Evolutionary conservation across 495 filamentous ascomycete species (phyloP), one percentile per base, ranked within the genome.

Genomic region (Trichoderma asperelloides): DNA sequence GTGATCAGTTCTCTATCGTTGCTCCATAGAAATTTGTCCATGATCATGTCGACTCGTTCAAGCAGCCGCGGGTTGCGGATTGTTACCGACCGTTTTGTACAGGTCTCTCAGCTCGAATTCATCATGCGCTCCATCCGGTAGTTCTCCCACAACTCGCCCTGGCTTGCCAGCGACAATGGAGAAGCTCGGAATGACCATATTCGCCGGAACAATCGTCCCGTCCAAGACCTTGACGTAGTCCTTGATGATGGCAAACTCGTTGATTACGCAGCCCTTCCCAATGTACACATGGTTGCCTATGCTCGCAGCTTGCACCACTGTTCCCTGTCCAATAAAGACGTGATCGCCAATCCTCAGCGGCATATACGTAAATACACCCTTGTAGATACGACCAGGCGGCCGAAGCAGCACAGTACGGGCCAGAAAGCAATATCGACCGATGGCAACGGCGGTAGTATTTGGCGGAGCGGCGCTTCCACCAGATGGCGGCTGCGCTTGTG

Each of bases 261-360:
- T 91, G 49, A 98, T 77, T 6, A 90, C 88, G 40, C 85, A 87
- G 49, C 86, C 84, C 23, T 81, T 81, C 23, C 91, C 93, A 70
- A 98, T 88, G 71, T 91, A 82, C 7, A 97, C 93, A 78, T 96
- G 91, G 63, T 81, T 88, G 11, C 91, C 91, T 43, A 95, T 82
- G 30, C 84, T 81, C 41, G 91, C 91, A 12, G 92, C 92, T 76
- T 93, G 90, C 49, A 95, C 78, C 66, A 93, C 84, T 65, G 88
- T 84, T 45, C 80, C 75, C 68, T 88, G 84, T 33, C 91, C 92
- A 49, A 98, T 83, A 74, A 92, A 96, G 68, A 96, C 91, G 76
- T 97, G 92, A 72, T 96, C 91, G 41, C 92, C 92, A 66, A 98
- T 90, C 74, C 93, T 91, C 68, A 96, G 87, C 51, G 92, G 92